These are phyloP conservation scores for Omphalotus guepiniiformis DNA, from an alignment of 768 basidiomycete genomes.

Conservation along the genomic window DNA sequence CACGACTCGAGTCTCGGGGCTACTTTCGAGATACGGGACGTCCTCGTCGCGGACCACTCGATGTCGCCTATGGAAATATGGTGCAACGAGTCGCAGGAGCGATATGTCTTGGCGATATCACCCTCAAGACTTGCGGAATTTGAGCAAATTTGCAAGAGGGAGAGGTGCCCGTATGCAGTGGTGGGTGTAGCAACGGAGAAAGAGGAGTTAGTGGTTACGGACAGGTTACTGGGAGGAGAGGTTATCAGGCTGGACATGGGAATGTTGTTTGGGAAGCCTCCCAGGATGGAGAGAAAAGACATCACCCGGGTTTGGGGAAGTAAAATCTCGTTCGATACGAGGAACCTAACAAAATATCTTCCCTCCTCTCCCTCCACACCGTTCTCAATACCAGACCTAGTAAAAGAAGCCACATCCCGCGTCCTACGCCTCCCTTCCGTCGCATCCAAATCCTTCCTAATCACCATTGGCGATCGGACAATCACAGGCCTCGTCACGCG, in stretches of 20 bases:
- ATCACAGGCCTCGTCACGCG: conserved; percentile 93
- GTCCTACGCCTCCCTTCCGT: conserved; percentile 90
- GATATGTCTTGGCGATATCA: conserved; percentile 90
- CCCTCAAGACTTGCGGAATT: conserved; percentile 60
- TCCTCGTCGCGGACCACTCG: conserved; percentile 84
- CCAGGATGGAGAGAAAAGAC: conserved; percentile 82
- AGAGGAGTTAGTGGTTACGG: conserved; percentile 84
- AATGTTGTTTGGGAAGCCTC: conserved; percentile 94
- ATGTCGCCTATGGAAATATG: conserved; percentile 99
- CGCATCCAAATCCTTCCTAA: conserved; percentile 94
- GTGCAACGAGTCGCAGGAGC: conserved; percentile 99
- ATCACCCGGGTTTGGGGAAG: conserved; percentile 34
- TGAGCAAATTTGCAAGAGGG: conserved; percentile 74
- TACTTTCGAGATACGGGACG: conserved; percentile 88
- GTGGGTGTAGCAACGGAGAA: conserved; percentile 84
- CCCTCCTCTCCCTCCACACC: conserved; percentile 28
- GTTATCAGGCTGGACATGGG: conserved; percentile 92
- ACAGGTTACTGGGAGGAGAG: conserved; percentile 71
- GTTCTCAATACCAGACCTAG: conserved; percentile 37
- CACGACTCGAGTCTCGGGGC: conserved; percentile 95
- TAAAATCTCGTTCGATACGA: conserved; percentile 61
- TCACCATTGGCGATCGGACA: conserved; percentile 95
- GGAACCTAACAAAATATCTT: conserved; percentile 64
- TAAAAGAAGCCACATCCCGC: conserved; percentile 67
- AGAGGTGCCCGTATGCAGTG: conserved; percentile 90